Percentiles rank a stretch among this genome's conserved stretches.
These are phyloP conservation scores for Microbotryomycetes sp. DNA, from an alignment of 1,284 basidiomycete genomes.

Conservation along the genomic window DNA sequence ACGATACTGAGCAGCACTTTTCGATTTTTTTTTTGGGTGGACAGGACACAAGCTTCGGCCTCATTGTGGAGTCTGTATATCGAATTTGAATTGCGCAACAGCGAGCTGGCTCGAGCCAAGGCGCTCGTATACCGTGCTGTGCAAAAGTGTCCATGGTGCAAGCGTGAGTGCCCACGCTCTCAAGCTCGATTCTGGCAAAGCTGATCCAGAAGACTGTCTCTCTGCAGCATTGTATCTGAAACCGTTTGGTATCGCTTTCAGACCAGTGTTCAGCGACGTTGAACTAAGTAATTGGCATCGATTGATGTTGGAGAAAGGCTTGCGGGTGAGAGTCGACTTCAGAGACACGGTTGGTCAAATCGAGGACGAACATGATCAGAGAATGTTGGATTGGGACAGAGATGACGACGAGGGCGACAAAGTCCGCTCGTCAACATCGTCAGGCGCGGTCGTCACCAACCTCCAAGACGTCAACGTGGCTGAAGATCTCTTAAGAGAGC, in stretches of 20 bases:
- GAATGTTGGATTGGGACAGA: conserved; percentile 38
- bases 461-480: conserved; percentile 51
- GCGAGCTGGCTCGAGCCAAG: conserved; percentile 61
- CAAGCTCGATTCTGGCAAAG: neutral
- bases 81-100: conserved; percentile 70
- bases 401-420: conserved; percentile 35
- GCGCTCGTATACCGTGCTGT: conserved; percentile 71
- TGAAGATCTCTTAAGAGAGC: conserved; percentile 55
- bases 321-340: conserved; percentile 65
- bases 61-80: conserved; percentile 72
- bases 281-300: conserved; percentile 67
- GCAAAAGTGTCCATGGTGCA: conserved; percentile 68
- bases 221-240: conserved; percentile 70
- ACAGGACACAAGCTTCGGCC: conserved; percentile 60
- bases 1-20: neutral
- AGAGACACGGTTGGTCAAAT: conserved; percentile 2
- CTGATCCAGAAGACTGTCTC: neutral
- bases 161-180: conserved; percentile 52
- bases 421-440: conserved; percentile 42
- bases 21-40: conserved; percentile 7
- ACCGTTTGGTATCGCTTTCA: conserved; percentile 64
- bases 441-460: conserved; percentile 45
- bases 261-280: conserved; percentile 56
- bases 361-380: conserved; percentile 44
- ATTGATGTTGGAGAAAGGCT: conserved; percentile 72